Percentiles rank a stretch among this genome's conserved stretches.
Conservation (phyloP, 2,329 filamentous ascomycete species). For the Plectosphaerella sp. region DNA sequence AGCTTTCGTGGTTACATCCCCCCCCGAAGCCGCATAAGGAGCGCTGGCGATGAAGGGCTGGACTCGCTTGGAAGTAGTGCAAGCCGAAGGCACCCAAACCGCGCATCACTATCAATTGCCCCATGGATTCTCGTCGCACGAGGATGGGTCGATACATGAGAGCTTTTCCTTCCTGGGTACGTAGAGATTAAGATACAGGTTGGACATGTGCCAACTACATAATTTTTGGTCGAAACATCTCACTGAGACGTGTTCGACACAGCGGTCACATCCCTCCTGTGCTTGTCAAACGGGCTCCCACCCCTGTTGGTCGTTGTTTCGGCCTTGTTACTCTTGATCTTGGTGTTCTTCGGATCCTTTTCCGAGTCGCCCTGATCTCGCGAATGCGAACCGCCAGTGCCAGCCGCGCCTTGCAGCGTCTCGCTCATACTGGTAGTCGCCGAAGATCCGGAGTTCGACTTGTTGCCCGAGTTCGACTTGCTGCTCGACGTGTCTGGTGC, state of each 20-base stretch:
- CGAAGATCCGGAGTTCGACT: no score
- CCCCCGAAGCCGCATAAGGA: no score
- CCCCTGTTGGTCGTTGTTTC: slow-evolving; percentile 11
- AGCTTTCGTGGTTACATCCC: background rate
- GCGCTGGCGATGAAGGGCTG: no score
- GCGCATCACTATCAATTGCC: no score
- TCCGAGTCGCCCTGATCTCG: slow-evolving; percentile 6
- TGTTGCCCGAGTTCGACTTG: background rate
- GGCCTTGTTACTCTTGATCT: slow-evolving; percentile 7
- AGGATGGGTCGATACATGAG: no score
- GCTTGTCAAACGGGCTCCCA: slow-evolving; percentile 10
- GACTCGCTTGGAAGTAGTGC: no score
- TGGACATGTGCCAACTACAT: no score
- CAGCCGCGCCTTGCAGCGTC: slow-evolving; percentile 16
- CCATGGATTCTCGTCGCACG: no score
- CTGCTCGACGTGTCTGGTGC: background rate
- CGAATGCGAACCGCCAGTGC: slow-evolving; percentile 14
- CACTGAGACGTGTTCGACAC: background rate
- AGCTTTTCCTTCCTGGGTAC: no score
- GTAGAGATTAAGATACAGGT: no score
- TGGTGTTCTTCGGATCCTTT: slow-evolving; percentile 6
- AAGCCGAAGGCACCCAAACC: no score
- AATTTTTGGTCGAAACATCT: background rate
- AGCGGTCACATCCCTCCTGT: slow-evolving; percentile 8
- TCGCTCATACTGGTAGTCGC: slow-evolving; percentile 5